A percentile compares a stretch with the other conserved stretches of the same genome.
phyloP scores from a whole-genome alignment of 1,284 basidiomycete species.

The Irpex sp. region DNA sequence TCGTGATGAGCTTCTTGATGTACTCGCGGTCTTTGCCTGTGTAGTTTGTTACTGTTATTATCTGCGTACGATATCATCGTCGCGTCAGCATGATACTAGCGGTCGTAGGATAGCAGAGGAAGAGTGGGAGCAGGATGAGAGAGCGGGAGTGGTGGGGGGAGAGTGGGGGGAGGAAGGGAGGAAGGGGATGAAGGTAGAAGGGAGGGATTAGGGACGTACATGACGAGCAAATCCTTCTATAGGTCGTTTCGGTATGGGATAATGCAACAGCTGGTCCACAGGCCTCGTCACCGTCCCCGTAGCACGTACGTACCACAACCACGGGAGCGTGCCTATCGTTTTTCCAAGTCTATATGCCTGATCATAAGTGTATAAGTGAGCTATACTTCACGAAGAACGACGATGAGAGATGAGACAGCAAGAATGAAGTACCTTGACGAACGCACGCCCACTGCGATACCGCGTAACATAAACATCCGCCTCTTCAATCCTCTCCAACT shows the following conservation, averaged over 20 bases:
- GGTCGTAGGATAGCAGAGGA: too few relatives aligned
- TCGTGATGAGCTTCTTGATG: conserved; percentile 74
- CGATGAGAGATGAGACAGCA: too few relatives aligned
- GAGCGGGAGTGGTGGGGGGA: too few relatives aligned
- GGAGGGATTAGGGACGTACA: conserved; percentile 23
- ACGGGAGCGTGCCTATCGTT: conserved; percentile 74
- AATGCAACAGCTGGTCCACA: conserved; percentile 61
- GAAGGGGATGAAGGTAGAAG: neutral
- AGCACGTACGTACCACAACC: conserved; percentile 78
- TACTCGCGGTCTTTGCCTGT: conserved; percentile 83
- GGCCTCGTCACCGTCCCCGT: conserved; percentile 62
- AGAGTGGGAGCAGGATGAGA: too few relatives aligned
- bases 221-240: conserved; percentile 37
- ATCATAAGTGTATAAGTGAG: too few relatives aligned
- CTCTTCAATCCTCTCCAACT: conserved; percentile 34
- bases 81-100: too few relatives aligned
- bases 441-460: conserved; percentile 65
- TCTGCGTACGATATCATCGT: conserved; percentile 32
- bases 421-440: too few relatives aligned
- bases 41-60: conserved; percentile 86
- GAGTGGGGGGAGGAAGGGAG: too few relatives aligned
- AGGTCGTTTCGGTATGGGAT: conserved; percentile 43
- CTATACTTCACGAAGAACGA: too few relatives aligned
- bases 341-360: conserved; percentile 59
- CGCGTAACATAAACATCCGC: conserved; percentile 71